Base-by-base conservation (phyloP, 257 asterid species). In the Primulina huaijiensis region DNA sequence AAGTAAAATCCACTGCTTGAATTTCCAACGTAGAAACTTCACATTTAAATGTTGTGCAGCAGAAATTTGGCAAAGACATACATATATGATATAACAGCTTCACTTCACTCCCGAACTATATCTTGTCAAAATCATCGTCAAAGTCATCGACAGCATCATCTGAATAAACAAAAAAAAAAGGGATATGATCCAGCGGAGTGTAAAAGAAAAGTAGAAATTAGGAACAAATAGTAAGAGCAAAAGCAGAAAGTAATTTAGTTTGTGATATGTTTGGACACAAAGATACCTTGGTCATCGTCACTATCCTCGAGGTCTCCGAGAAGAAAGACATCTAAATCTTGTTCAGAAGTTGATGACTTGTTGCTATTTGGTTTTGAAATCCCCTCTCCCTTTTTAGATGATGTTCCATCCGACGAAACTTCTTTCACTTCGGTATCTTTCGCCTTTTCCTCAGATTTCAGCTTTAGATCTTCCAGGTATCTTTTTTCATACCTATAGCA, bases 251-350 rank as follows among this genome's bases (percentile, higher is more conserved):
- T 17, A 17, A 16, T 17, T 16, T 16, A 50, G 57, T 16, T 43
- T 50, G 21, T 50, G 21, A 16, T 50, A 50, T 50, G 55, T 14
- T 12, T 1, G 55, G 2, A 46, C 19, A 46, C 55, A 14, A 40
- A 40, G 19, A 23, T 89, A 93, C 99, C 97, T 87, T 90, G 89
- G 63, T 86, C 96, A 63, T 84, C 91, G 79, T 90, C 97, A 33
- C 89, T 82, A 65, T 87, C 99, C 74, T 83, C 97, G 10, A 72
- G 76, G 67, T 90, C 97, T 78, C 99, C 97, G 29, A 93, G 90
- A 71, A 93, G 97, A 81, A 89, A 93, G 30, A 87, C 90, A 70
- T 93, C 99, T 86, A 94, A 85, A 83, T 94, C 99, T 83, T 89
- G 88, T 74, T 94, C 99, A 33, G 96, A 79, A 71, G 88, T 72